Base-by-base conservation (phyloP, 331 rosid genomes). In the Rhamnella rubrinervis region DNA sequence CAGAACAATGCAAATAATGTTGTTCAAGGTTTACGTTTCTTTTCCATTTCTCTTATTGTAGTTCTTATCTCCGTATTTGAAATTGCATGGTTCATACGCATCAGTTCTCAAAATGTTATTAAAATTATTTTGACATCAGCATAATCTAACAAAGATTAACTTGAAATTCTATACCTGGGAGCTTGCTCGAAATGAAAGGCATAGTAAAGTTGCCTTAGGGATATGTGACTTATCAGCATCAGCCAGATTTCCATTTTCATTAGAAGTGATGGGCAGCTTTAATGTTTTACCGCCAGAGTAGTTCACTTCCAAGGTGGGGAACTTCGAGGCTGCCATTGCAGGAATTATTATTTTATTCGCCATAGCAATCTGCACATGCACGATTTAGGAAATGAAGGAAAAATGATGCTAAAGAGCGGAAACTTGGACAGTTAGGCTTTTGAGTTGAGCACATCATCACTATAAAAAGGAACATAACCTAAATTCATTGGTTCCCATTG, bases 111-210 rank as follows among this genome's bases (percentile, higher is more conserved):
- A 59, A 60, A 4, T 70, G 38, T 44, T 9, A 44, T 31, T 31
- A 4, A 44, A 14, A 11, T 44, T 12, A 11, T 44, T 12, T 10
- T 44, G 16, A 11, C 18, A 31, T 20, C 35, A 28, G 10, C 41
- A 35, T 16, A 15, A 19, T 37, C 14, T 0, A 41, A 0, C 8
- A 50, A 65, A 64, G 73, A 49, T 62, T 11, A 60, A 53, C 58
- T 28, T 20, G 17, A 64, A 75, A 17, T 61, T 50, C 7, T 13
- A 55, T 71, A 90, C 97, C 96, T 83, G 86, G 40, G 96, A 84
- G 87, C 57, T 88, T 74, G 93, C 92, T 67, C 97, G 96, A 82
- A 93, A 93, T 64, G 88, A 75, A 77, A 93, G 91, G 67, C 97
- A 87, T 18, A 88, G 37, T 70, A 93, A 80, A 66, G 96, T 73